phyloP scores from a whole-genome alignment of 2,329 filamentous ascomycete genomes.

The Hymenoscyphus fraxineus region DNA sequence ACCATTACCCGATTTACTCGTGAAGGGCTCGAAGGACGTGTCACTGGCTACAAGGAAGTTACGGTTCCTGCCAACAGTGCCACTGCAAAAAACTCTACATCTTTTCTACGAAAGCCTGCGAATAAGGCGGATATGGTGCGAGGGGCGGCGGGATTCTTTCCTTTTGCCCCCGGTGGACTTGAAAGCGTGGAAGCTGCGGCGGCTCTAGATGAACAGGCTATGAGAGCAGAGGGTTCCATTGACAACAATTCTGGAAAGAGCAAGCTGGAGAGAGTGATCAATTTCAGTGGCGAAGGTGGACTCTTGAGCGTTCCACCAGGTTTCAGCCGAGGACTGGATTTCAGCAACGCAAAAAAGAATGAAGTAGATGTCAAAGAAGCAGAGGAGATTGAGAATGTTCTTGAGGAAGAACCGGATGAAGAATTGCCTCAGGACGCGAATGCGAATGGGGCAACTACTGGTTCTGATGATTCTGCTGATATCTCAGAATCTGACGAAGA shows the following conservation, averaged over 20 bases:
- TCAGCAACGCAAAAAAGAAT: slow-evolving; percentile 57
- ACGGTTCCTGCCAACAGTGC: slow-evolving; percentile 85
- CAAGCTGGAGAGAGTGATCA: slow-evolving; percentile 80
- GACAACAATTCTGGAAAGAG: slow-evolving; percentile 42
- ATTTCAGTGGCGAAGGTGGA: slow-evolving; percentile 71
- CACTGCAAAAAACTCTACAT: slow-evolving; percentile 94
- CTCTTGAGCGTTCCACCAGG: slow-evolving; percentile 81
- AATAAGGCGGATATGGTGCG: slow-evolving; percentile 86
- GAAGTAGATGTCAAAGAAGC: slow-evolving; percentile 58
- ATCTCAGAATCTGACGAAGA: slow-evolving; percentile 44
- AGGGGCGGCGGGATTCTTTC: slow-evolving; percentile 89
- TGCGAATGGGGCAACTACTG: slow-evolving; percentile 33
- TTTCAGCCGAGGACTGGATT: slow-evolving; percentile 71
- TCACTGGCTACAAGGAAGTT: slow-evolving; percentile 91
- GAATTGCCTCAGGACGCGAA: slow-evolving; percentile 31
- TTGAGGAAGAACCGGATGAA: slow-evolving; percentile 47
- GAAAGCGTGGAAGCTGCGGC: slow-evolving; percentile 84
- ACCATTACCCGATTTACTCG: slow-evolving; percentile 92
- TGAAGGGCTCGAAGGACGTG: slow-evolving; percentile 85
- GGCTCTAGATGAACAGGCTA: slow-evolving; percentile 73
- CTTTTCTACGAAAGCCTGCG: slow-evolving; percentile 79
- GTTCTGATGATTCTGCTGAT: slow-evolving; percentile 35
- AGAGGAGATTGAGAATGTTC: slow-evolving; percentile 64
- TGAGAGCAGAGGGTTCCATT: slow-evolving; percentile 46
- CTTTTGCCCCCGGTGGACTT: slow-evolving; percentile 86